Evolutionary conservation across 2,329 filamentous ascomycete genomes (phyloP).

Genomic region (Annulohypoxylon truncatum): DNA sequence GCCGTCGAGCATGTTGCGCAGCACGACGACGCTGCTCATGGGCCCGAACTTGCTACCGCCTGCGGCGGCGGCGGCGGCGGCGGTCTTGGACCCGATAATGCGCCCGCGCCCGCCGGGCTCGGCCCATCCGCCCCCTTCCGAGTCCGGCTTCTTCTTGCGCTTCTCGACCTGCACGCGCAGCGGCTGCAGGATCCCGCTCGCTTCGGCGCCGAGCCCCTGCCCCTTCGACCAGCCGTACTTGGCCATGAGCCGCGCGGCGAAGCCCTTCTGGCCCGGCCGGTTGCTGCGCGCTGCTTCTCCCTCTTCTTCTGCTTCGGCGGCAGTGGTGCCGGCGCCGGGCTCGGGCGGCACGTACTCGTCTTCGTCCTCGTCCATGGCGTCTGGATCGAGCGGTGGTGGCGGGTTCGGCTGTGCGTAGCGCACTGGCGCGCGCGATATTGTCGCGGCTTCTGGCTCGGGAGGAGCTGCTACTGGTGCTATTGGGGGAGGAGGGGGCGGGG

Average conservation of each 20-base stretch:
- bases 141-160: constrained; percentile 80
- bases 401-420: constrained; percentile 71
- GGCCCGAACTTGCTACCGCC: constrained; percentile 69
- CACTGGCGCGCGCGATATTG: constrained; percentile 82
- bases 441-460: constrained; percentile 58
- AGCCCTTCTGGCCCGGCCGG: constrained; percentile 83
- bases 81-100: constrained; percentile 77
- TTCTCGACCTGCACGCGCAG: constrained; percentile 88
- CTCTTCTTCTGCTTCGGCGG: no score
- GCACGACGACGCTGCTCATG: constrained; percentile 85
- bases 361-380: constrained; percentile 52
- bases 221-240: constrained; percentile 96
- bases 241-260: constrained; percentile 87
- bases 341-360: constrained; percentile 49
- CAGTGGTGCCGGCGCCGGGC: neutral
- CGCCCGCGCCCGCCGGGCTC: constrained; percentile 77
- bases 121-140: constrained; percentile 81
- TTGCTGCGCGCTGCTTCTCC: constrained; percentile 65
- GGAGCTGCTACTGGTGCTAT: no score
- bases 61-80: constrained; percentile 27
- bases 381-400: constrained; percentile 54
- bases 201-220: constrained; percentile 83
- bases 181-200: constrained; percentile 85
- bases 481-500: constrained; percentile 54
- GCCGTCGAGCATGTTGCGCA: constrained; percentile 86